Evolutionary conservation across 345 rosid genomes (phyloP).

Genomic region (Salix exigua): DNA sequence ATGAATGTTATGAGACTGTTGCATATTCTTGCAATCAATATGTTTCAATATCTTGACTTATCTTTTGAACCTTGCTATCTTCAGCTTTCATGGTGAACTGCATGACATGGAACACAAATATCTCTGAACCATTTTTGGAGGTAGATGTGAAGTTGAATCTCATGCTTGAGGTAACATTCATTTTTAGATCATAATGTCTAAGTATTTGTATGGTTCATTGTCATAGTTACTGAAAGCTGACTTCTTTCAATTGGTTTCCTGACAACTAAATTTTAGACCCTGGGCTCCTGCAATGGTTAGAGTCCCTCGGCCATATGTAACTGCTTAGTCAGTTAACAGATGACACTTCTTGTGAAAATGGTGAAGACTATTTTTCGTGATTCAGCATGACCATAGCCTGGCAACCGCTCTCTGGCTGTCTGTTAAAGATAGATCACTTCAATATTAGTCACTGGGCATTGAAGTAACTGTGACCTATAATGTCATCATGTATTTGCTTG

Average conservation of each 20-base stretch:
- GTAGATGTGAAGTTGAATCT: slow-evolving; percentile 61
- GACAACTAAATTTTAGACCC: not conserved
- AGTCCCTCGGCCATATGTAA: not conserved
- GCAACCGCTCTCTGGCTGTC: too few relatives aligned
- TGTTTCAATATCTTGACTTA: slow-evolving; percentile 1
- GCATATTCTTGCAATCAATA: not conserved
- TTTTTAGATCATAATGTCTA: not conserved
- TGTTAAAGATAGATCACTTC: too few relatives aligned
- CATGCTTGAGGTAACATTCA: slow-evolving; percentile 55
- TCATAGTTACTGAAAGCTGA: not conserved
- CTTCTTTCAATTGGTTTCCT: not conserved
- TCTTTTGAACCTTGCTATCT: slow-evolving; percentile 9
- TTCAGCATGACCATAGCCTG: too few relatives aligned
- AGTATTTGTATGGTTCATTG: not conserved
- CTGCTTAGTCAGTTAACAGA: too few relatives aligned
- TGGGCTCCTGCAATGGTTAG: not conserved
- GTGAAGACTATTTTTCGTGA: too few relatives aligned
- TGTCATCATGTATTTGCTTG: too few relatives aligned
- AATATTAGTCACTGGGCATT: too few relatives aligned
- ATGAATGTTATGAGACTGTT: not conserved
- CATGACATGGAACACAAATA: slow-evolving; percentile 60
- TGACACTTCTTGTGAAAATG: too few relatives aligned
- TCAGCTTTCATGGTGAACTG: slow-evolving; percentile 71
- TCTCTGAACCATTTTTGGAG: slow-evolving; percentile 62
- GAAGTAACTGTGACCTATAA: too few relatives aligned